A percentile compares a stretch with the other conserved stretches of the same genome.
Evolutionary conservation across 2,329 filamentous ascomycete species (phyloP).

Genomic region (Trichophyton mentagrophytes): DNA sequence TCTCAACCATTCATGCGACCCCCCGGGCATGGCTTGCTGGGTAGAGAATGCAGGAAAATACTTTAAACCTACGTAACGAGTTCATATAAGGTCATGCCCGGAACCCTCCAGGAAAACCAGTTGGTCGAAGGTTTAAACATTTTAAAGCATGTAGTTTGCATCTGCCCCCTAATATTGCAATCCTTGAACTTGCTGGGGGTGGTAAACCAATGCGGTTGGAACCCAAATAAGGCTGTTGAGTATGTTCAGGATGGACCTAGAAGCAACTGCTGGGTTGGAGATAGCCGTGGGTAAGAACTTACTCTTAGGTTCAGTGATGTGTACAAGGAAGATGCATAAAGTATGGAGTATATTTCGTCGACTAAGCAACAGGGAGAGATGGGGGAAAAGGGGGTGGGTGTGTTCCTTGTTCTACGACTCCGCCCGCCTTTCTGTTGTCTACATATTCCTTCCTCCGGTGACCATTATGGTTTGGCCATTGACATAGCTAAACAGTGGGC

Average conservation of each 20-base stretch:
- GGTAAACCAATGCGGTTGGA: not conserved
- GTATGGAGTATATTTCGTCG: not conserved
- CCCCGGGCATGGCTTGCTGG: not conserved
- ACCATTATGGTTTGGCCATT: constrained; percentile 78
- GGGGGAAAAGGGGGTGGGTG: not conserved
- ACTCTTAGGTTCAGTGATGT: not conserved
- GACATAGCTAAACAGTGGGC: constrained; percentile 73
- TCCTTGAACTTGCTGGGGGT: not conserved
- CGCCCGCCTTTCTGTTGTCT: constrained; percentile 16
- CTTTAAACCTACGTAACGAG: not conserved
- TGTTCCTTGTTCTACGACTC: not conserved
- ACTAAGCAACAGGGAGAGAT: not conserved
- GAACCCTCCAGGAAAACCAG: not conserved
- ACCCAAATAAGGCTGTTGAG: not conserved
- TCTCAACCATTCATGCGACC: not conserved
- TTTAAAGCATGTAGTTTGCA: not conserved
- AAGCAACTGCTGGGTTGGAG: not conserved
- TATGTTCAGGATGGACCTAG: not conserved
- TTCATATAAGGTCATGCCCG: not conserved
- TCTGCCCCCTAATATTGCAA: not conserved
- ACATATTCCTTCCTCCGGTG: constrained; percentile 60
- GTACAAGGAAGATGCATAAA: not conserved
- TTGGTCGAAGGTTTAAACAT: not conserved
- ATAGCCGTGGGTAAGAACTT: not conserved
- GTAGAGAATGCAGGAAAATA: not conserved